Evolutionary conservation across 2,329 filamentous ascomycete species (phyloP).

Genomic region (Penicillium sp.): DNA sequence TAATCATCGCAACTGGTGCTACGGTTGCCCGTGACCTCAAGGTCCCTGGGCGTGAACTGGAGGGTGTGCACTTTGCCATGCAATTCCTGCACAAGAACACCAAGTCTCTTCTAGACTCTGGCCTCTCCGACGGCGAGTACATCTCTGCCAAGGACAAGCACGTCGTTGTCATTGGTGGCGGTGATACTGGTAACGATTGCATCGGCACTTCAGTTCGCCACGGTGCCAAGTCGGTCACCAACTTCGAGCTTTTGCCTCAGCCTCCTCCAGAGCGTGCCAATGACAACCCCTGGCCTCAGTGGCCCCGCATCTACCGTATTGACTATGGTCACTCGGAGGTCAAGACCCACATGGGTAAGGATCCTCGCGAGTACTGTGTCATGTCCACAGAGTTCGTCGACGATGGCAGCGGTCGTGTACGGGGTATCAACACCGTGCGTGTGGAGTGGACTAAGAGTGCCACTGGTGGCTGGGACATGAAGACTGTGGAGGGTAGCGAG

Average conservation of each 20-base stretch:
- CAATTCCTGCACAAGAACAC: slow-evolving; percentile 97
- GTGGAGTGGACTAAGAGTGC: slow-evolving; percentile 94
- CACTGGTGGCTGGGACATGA: slow-evolving; percentile 96
- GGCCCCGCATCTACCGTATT: slow-evolving; percentile 97
- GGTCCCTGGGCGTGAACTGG: slow-evolving; percentile 82
- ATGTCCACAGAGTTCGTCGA: slow-evolving; percentile 97
- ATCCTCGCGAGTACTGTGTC: slow-evolving; percentile 95
- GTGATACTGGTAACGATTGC: slow-evolving; percentile 97
- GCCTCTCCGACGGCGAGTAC: slow-evolving; percentile 78
- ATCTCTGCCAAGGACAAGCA: slow-evolving; percentile 95
- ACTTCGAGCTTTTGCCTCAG: slow-evolving; percentile 94
- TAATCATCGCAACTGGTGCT: slow-evolving; percentile 87
- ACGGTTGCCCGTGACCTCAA: slow-evolving; percentile 91
- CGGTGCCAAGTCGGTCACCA: slow-evolving; percentile 91
- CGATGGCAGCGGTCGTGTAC: slow-evolving; percentile 82
- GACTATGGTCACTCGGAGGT: slow-evolving; percentile 97
- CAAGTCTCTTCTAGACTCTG: slow-evolving; percentile 92
- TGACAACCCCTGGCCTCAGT: slow-evolving; percentile 98
- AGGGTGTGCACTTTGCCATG: slow-evolving; percentile 95
- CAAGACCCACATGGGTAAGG: slow-evolving; percentile 92
- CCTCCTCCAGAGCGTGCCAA: slow-evolving; percentile 84
- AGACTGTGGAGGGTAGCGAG: slow-evolving; percentile 89
- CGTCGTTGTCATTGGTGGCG: slow-evolving; percentile 94
- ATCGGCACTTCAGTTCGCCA: slow-evolving; percentile 96
- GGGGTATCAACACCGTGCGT: slow-evolving; percentile 92